These are phyloP conservation scores for Paramecium sonneborni DNA, from an alignment of 73 alveolate genomes.

Conservation along the genomic window DNA sequence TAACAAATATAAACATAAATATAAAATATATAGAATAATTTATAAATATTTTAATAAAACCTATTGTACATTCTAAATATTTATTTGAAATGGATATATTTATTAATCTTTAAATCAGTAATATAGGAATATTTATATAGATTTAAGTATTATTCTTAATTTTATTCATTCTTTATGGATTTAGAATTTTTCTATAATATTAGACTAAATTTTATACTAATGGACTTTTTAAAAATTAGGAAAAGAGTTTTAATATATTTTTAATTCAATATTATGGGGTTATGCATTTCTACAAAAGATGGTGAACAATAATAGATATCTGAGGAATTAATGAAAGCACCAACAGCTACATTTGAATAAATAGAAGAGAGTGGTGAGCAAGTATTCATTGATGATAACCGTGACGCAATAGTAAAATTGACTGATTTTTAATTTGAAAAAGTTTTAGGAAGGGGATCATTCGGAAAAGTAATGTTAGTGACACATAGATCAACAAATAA, in stretches of 20 bases:
- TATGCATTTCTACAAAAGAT: conserved; percentile 29
- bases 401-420: conserved; percentile 25
- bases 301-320: not conserved
- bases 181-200: no score
- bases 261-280: conserved; percentile 19
- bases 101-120: no score
- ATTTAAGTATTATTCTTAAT: no score
- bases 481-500: conserved; percentile 64
- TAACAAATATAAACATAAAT: not conserved
- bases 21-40: not conserved
- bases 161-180: no score
- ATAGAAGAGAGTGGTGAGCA: not conserved
- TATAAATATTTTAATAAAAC: not conserved
- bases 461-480: conserved; percentile 85
- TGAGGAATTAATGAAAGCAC: not conserved
- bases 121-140: no score
- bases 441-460: conserved; percentile 85
- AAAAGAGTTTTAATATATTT: not conserved
- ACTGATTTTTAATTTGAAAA: conserved; percentile 75
- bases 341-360: not conserved
- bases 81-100: no score
- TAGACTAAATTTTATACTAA: no score
- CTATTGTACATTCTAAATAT: no score
- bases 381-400: not conserved
- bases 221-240: no score